Percentiles rank a stretch among this genome's conserved stretches.
These are phyloP conservation scores for Colletotrichum siamense DNA, from an alignment of 2,329 filamentous ascomycete species.

Conservation along the genomic window DNA sequence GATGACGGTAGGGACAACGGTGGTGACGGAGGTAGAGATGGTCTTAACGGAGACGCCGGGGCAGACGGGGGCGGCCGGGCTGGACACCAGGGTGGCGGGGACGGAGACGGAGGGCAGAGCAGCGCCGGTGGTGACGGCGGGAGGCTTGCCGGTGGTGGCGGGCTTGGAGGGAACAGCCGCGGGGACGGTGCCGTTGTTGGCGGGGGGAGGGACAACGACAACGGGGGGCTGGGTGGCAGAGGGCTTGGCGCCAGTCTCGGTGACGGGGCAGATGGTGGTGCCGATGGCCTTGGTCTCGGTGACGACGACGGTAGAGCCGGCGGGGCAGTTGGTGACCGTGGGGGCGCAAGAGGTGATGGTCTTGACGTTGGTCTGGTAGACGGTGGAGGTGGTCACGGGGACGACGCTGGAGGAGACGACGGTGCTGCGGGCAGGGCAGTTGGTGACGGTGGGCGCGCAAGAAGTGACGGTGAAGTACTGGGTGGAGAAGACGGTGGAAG, in stretches of 20 bases:
- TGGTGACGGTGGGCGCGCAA: slow-evolving; percentile 54
- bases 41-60: slow-evolving; percentile 50
- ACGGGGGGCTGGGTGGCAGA: slow-evolving; percentile 26
- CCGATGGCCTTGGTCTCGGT: slow-evolving; percentile 44
- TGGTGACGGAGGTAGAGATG: slow-evolving; percentile 62
- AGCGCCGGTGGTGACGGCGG: slow-evolving; percentile 25
- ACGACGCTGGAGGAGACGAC: slow-evolving; percentile 44
- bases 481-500: slow-evolving; percentile 60
- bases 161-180: slow-evolving; percentile 25
- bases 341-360: slow-evolving; percentile 68
- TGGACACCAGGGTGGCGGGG: slow-evolving; percentile 22
- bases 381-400: slow-evolving; percentile 48
- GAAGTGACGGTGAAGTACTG: slow-evolving; percentile 61
- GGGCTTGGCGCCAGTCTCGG: slow-evolving; percentile 16
- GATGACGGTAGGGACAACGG: slow-evolving; percentile 59
- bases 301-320: slow-evolving; percentile 41
- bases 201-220: slow-evolving; percentile 24
- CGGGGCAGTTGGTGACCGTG: slow-evolving; percentile 68
- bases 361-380: slow-evolving; percentile 63
- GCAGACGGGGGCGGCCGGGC: slow-evolving; percentile 22
- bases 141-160: slow-evolving; percentile 17
- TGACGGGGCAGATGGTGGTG: slow-evolving; percentile 49
- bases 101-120: slow-evolving; percentile 21
- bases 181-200: slow-evolving; percentile 26
- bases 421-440: slow-evolving; percentile 49